Conservation (phyloP, 2,329 filamentous ascomycete genomes). For the Arthrobotrys iridis region DNA sequence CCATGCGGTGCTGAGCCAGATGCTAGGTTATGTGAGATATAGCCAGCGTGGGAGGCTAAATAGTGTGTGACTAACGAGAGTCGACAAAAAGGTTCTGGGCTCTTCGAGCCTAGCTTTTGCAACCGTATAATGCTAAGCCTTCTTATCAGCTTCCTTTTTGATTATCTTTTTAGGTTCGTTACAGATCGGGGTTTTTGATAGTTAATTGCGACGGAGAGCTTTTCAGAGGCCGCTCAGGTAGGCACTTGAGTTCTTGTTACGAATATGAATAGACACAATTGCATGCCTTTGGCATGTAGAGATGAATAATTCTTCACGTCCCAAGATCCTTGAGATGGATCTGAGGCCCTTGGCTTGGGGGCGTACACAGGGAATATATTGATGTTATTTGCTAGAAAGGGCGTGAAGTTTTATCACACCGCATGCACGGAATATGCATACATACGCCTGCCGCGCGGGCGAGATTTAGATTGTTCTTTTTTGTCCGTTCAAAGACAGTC, state of each 20-base stretch:
- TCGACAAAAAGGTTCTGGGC: background rate
- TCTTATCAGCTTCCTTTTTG: constrained; percentile 37
- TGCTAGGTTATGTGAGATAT: constrained; percentile 3
- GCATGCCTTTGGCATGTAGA: background rate
- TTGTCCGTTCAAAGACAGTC: constrained; percentile 12
- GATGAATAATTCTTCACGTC: background rate
- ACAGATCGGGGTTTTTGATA: constrained; percentile 9
- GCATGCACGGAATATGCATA: constrained; percentile 18
- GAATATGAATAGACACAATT: constrained; percentile 7
- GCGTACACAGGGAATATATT: constrained; percentile 3
- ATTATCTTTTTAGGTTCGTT: background rate
- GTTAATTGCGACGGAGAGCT: constrained; percentile 9
- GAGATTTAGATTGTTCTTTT: background rate
- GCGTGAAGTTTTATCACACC: constrained; percentile 3
- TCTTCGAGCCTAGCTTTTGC: background rate
- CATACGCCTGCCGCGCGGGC: background rate
- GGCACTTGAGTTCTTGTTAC: background rate
- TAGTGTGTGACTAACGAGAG: constrained; percentile 14
- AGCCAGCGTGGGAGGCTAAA: constrained; percentile 4
- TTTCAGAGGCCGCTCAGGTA: no score
- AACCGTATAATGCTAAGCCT: constrained; percentile 20
- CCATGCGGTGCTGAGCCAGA: background rate
- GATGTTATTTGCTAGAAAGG: constrained; percentile 7
- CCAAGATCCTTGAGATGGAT: constrained; percentile 2
- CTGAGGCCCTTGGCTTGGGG: constrained; percentile 24